These are phyloP conservation scores for Cercospora sp. DNA, from an alignment of 2,329 filamentous ascomycete species.

Conservation along the genomic window DNA sequence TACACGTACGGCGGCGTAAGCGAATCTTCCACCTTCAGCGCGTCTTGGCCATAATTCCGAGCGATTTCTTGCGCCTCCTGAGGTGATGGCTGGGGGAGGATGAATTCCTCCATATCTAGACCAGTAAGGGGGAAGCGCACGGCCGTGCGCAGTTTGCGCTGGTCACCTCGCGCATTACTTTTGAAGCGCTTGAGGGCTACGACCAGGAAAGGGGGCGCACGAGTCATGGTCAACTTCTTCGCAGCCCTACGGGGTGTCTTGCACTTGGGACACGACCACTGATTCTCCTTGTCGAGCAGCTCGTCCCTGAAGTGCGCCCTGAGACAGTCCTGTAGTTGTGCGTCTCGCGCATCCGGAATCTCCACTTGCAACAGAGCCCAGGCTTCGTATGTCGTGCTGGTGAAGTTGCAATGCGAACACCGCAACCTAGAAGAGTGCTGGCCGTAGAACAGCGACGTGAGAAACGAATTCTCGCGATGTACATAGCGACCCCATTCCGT, in stretches of 20 bases:
- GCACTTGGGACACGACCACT: constrained; percentile 74
- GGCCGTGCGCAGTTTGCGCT: constrained; percentile 67
- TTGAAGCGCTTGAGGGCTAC: constrained; percentile 73
- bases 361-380: constrained; percentile 72
- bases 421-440: constrained; percentile 63
- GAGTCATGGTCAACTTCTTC: constrained; percentile 72
- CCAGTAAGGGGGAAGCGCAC: constrained; percentile 76
- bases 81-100: constrained; percentile 51
- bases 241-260: constrained; percentile 65
- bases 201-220: constrained; percentile 76
- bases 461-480: constrained; percentile 73
- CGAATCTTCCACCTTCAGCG: constrained; percentile 36
- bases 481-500: constrained; percentile 74
- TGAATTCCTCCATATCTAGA: constrained; percentile 63
- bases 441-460: constrained; percentile 77
- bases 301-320: constrained; percentile 69
- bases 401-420: constrained; percentile 62
- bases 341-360: constrained; percentile 62
- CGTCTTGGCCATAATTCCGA: constrained; percentile 37
- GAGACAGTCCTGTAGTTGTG: constrained; percentile 68
- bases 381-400: constrained; percentile 66
- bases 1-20: constrained; percentile 67
- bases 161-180: constrained; percentile 54
- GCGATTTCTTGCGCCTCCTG: constrained; percentile 36
- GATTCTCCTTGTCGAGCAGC: constrained; percentile 64